Conservation (phyloP, 2,329 filamentous ascomycete genomes). For the Furcasterigmium furcatum region DNA sequence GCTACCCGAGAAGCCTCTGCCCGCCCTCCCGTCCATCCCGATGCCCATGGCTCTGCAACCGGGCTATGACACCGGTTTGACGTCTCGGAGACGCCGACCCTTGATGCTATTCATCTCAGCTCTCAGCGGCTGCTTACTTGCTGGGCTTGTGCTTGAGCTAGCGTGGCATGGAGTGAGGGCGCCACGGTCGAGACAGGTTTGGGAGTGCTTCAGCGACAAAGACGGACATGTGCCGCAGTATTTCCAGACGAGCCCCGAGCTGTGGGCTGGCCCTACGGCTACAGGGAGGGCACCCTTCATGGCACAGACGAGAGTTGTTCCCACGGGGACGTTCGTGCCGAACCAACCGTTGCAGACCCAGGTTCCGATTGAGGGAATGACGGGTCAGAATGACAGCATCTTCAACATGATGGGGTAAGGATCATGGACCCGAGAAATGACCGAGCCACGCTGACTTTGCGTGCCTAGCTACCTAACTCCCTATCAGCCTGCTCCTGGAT, state of each 20-base stretch:
- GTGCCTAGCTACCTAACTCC: slow-evolving; percentile 53
- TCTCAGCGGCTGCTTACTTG: slow-evolving; percentile 27
- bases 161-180: slow-evolving; percentile 12
- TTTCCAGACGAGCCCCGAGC: slow-evolving; percentile 58
- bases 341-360: slow-evolving; percentile 70
- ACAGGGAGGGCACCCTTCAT: slow-evolving; percentile 69
- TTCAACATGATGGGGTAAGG: slow-evolving; percentile 63
- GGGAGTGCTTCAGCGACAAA: slow-evolving; percentile 20
- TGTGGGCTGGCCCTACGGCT: slow-evolving; percentile 64
- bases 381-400: slow-evolving; percentile 57
- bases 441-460: background rate
- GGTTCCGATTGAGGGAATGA: slow-evolving; percentile 60
- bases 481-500: slow-evolving; percentile 69
- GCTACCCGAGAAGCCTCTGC: slow-evolving; percentile 11
- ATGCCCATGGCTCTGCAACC: slow-evolving; percentile 1
- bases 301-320: slow-evolving; percentile 67
- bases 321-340: slow-evolving; percentile 62
- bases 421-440: background rate
- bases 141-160: slow-evolving; percentile 33
- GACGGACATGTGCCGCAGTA: slow-evolving; percentile 52
- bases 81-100: slow-evolving; percentile 6
- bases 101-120: slow-evolving; percentile 14
- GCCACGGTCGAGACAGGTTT: background rate
- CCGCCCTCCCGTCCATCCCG: slow-evolving; percentile 8
- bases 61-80: slow-evolving; percentile 5